phyloP scores from a whole-genome alignment of 2,329 filamentous ascomycete genomes.

The Pestalotiopsis sp. region DNA sequence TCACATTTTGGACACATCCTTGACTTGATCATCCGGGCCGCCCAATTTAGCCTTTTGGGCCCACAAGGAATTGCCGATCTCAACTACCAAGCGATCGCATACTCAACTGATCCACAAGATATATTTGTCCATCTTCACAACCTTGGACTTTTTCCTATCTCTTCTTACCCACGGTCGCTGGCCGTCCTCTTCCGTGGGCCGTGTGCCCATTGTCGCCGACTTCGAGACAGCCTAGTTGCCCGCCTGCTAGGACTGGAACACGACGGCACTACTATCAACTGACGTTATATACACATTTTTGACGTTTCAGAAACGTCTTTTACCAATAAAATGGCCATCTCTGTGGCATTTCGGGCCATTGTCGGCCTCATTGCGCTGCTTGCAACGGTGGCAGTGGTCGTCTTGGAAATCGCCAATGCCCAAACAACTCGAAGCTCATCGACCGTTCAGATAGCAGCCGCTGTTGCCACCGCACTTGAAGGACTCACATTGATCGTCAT shows the following conservation, averaged over 20 bases:
- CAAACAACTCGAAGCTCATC: slow-evolving; percentile 32
- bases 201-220: not conserved
- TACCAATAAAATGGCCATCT: slow-evolving; percentile 34
- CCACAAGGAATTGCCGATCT: slow-evolving; percentile 6
- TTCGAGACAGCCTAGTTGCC: not conserved
- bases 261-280: not conserved
- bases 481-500: slow-evolving; percentile 38
- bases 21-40: slow-evolving; percentile 3
- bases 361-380: slow-evolving; percentile 40
- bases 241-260: not conserved
- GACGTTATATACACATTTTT: not conserved
- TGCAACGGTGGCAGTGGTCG: slow-evolving; percentile 41
- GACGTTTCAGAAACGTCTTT: not conserved
- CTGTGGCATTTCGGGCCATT: slow-evolving; percentile 35
- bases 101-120: not conserved
- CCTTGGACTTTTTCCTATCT: not conserved
- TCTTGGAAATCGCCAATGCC: slow-evolving; percentile 44
- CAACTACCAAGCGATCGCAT: not conserved
- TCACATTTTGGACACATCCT: not conserved
- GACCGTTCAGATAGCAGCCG: slow-evolving; percentile 37
- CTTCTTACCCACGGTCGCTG: not conserved
- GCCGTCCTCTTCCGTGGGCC: not conserved
- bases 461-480: slow-evolving; percentile 42
- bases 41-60: slow-evolving; percentile 2
- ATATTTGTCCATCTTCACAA: not conserved